These are phyloP conservation scores for Irpex sp. DNA, from an alignment of 1,284 basidiomycete species.

Conservation along the genomic window DNA sequence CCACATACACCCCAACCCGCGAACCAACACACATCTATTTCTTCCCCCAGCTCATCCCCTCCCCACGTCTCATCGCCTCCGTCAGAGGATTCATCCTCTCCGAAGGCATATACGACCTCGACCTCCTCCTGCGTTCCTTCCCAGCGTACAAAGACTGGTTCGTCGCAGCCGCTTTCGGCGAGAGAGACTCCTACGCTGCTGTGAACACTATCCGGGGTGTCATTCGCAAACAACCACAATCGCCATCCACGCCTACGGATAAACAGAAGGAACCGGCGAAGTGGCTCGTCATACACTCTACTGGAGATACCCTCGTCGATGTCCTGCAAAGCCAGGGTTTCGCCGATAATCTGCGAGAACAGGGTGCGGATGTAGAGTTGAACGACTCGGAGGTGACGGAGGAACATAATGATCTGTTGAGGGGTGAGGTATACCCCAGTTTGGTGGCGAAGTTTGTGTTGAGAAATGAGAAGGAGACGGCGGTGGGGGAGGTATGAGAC, in stretches of 20 bases:
- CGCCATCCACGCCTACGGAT: no score
- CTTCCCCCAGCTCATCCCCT: constrained; percentile 28
- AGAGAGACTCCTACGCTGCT: constrained; percentile 37
- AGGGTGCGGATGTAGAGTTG: constrained; percentile 27
- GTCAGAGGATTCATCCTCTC: constrained; percentile 54
- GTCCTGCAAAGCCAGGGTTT: constrained; percentile 54
- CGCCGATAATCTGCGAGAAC: constrained; percentile 40
- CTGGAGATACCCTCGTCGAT: constrained; percentile 64
- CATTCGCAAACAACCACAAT: not conserved
- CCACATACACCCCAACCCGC: not conserved
- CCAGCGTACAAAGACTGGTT: constrained; percentile 64
- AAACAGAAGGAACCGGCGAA: constrained; percentile 31
- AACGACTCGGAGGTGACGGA: constrained; percentile 40
- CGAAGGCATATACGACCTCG: constrained; percentile 73
- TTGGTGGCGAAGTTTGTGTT: constrained; percentile 41
- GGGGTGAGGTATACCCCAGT: constrained; percentile 38
- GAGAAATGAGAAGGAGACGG: no score
- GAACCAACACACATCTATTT: constrained; percentile 7
- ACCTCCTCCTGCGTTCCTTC: constrained; percentile 53
- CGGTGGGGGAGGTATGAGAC: no score
- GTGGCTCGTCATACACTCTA: constrained; percentile 73
- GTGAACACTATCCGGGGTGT: constrained; percentile 38
- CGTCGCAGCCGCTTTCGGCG: constrained; percentile 56
- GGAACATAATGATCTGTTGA: constrained; percentile 55
- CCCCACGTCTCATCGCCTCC: constrained; percentile 38